Conservation (phyloP, 1,139 yeast genomes). For the Yamadazyma diddensiae region DNA sequence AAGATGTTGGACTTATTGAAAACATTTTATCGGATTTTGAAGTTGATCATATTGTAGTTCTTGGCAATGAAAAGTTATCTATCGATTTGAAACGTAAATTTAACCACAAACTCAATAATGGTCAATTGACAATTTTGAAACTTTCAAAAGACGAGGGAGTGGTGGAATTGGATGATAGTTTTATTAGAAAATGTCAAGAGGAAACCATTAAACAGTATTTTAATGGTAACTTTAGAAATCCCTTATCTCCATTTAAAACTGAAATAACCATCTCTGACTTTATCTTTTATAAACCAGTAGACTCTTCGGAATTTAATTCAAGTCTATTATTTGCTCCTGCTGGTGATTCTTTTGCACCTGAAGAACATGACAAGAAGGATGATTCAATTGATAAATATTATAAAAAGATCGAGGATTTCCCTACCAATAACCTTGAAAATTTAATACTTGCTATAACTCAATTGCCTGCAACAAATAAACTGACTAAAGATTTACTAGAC, state of each 20-base stretch:
- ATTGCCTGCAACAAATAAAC: conserved; percentile 49
- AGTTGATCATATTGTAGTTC: conserved; percentile 52
- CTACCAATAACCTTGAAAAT: conserved; percentile 61
- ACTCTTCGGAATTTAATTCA: conserved; percentile 36
- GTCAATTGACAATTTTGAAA: conserved; percentile 50
- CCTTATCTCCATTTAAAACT: conserved; percentile 68
- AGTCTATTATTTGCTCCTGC: conserved; percentile 43
- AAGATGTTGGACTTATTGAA: conserved; percentile 54
- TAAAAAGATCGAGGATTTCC: conserved; percentile 40
- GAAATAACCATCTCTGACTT: conserved; percentile 38
- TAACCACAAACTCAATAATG: conserved; percentile 41
- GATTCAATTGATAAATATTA: conserved; percentile 36
- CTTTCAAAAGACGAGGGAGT: conserved; percentile 70
- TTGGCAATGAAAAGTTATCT: conserved; percentile 64
- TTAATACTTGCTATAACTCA: conserved; percentile 73
- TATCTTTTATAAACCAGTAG: conserved; percentile 38
- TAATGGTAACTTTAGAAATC: conserved; percentile 68
- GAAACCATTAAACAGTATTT: conserved; percentile 81
- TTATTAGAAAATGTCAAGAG: conserved; percentile 68
- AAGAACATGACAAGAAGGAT: conserved; percentile 24
- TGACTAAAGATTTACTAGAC: conserved; percentile 48
- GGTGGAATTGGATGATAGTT: conserved; percentile 71
- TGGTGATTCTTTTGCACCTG: conserved; percentile 42
- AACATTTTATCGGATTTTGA: conserved; percentile 62
- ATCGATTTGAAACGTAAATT: conserved; percentile 62